Percentiles rank a stretch among this genome's conserved stretches.
These are phyloP conservation scores for Cyberlindnera maritima DNA, from an alignment of 805 yeast species.

Conservation along the genomic window DNA sequence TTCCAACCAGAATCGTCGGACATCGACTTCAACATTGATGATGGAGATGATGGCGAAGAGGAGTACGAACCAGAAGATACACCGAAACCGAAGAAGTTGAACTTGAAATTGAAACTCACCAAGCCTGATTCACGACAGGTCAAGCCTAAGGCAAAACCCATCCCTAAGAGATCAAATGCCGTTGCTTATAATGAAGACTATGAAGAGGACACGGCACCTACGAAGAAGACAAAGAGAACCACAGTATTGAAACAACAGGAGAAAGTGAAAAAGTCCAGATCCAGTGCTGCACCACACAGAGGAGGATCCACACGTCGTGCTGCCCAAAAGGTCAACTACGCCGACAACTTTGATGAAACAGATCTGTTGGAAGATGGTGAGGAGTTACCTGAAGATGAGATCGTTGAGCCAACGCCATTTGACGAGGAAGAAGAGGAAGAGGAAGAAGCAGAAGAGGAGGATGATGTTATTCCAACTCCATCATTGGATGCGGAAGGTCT, in stretches of 20 bases:
- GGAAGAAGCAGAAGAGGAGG: constrained; percentile 23
- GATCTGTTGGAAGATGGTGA: constrained; percentile 14
- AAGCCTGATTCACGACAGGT: background rate
- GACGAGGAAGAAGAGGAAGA: constrained; percentile 1
- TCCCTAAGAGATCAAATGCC: background rate
- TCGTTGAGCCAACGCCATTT: background rate
- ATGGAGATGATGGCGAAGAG: constrained; percentile 16
- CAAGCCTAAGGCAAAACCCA: constrained; percentile 1
- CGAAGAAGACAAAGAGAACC: constrained; percentile 4
- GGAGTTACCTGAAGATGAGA: constrained; percentile 3
- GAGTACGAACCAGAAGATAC: constrained; percentile 10
- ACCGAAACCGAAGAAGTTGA: constrained; percentile 14
- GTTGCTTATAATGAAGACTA: constrained; percentile 6
- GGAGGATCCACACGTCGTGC: constrained; percentile 9
- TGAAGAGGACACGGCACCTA: background rate
- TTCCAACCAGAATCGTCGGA: constrained; percentile 16
- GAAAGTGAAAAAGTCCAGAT: background rate
- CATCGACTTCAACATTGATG: constrained; percentile 16
- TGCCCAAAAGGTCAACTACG: constrained; percentile 10
- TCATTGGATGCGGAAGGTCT: constrained; percentile 25
- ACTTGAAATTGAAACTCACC: constrained; percentile 19
- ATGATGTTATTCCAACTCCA: constrained; percentile 26
- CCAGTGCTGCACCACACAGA: constrained; percentile 5
- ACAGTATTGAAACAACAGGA: constrained; percentile 2
- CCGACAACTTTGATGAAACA: constrained; percentile 10